These are phyloP conservation scores for Rhamnella rubrinervis DNA, from an alignment of 331 rosid genomes.

Conservation along the genomic window DNA sequence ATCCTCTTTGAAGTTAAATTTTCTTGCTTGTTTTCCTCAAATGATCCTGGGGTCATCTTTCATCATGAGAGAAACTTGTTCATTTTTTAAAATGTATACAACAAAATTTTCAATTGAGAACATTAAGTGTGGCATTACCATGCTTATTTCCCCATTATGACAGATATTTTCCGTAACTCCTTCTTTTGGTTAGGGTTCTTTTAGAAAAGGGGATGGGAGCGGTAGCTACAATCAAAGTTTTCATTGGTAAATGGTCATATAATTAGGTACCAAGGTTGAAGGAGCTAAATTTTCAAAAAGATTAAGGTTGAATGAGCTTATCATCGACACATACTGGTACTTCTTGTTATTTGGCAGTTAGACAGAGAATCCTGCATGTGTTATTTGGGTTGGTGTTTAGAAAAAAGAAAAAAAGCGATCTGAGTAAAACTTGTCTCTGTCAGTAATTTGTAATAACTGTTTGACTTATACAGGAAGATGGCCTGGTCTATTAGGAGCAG, in stretches of 20 bases:
- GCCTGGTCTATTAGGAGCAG: slow-evolving; percentile 61
- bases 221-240: no score
- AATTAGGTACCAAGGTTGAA: not conserved
- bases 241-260: no score
- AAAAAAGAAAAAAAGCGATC: not conserved
- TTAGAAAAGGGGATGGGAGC: no score
- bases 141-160: no score
- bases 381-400: not conserved
- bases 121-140: not conserved
- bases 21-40: not conserved
- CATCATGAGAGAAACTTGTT: not conserved
- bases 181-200: no score
- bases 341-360: not conserved
- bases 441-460: not conserved
- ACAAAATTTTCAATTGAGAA: not conserved
- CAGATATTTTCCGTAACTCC: no score
- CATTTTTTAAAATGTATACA: not conserved
- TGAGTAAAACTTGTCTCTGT: not conserved
- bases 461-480: slow-evolving; percentile 53
- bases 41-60: not conserved
- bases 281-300: no score
- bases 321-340: not conserved
- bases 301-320: no score
- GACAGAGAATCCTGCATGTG: not conserved
- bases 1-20: not conserved